Evolutionary conservation across 1,284 basidiomycete species (phyloP), one percentile per base, ranked within the genome.

Genomic region (Phylloporus gajari): DNA sequence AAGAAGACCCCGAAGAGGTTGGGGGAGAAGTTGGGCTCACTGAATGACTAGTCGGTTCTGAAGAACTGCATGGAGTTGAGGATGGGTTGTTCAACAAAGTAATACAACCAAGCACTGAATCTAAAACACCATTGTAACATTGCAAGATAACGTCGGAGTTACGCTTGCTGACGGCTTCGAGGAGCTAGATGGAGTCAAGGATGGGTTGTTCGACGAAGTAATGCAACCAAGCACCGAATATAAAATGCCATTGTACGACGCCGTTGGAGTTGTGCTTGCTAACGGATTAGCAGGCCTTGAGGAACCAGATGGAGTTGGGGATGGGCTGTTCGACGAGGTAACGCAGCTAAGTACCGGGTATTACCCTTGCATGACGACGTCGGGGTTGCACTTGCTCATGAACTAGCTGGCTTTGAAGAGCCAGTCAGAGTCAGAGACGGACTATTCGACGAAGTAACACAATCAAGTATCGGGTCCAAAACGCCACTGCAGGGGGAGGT

Each of bases 41-140:
- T 13, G 44, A 19, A 17, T 2, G 44, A 44, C 44, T 44, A 6
- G 42, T 17, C 42, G 42, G 42, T 13, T 13, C 3, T 42, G 13
- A 17, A 42, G 42, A 42, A 17, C 42, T 13, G 17, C 17, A 17
- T 44, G 44, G 44, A 44, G 44, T 19, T 17, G 44, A 2, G 15
- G 71, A 17, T 30, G 60, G 1, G 6, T 25, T 58, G 23, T n/a
- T 72, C 38, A 63, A 61, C 13, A 61, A 2, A 5, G 77, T 32
- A 32, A 72, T 27, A 60, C 72, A 75, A n/a, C 67, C 70, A 13
- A 75, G 5, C 1, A 72, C 73, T 7, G 74, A 38, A 58, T 74
- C 78, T 5, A 76, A 58, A 0, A 77, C 40, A n/a, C 71, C 73
- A 56, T 48, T 15, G 13, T 78, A 77, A 2, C 73, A 56, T 48